Percentiles rank a stretch among this genome's conserved stretches.
phyloP scores from a whole-genome alignment of 108 stramenopile genomes.

The Pseudonitzschia multiseries region DNA sequence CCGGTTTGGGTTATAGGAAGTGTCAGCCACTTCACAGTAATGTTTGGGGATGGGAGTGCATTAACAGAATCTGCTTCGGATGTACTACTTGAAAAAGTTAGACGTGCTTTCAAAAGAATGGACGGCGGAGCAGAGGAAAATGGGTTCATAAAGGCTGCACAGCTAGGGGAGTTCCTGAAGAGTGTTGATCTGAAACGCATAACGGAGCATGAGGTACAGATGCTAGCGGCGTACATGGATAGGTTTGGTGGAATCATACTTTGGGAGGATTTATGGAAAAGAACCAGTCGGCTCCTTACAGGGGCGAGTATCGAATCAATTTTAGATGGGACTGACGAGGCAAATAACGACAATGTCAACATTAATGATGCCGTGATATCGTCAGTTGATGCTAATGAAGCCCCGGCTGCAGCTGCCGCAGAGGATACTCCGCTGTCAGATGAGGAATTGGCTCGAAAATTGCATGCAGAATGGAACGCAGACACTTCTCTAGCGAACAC shows the following conservation, averaged over 20 bases:
- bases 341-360: neutral
- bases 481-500: neutral
- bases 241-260: constrained; percentile 72
- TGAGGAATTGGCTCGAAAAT: constrained; percentile 56
- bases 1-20: constrained; percentile 88
- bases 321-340: constrained; percentile 29
- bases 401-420: constrained; percentile 18
- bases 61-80: constrained; percentile 69
- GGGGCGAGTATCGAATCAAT: constrained; percentile 62
- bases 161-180: constrained; percentile 50
- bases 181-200: constrained; percentile 55
- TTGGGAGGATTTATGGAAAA: constrained; percentile 83
- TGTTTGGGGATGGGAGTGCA: constrained; percentile 69
- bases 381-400: neutral
- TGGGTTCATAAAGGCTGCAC: constrained; percentile 61
- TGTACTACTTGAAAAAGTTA: constrained; percentile 67
- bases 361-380: neutral
- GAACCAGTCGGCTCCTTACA: constrained; percentile 50
- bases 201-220: constrained; percentile 42
- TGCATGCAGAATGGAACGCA: constrained; percentile 60
- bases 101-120: constrained; percentile 72
- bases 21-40: constrained; percentile 77
- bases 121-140: constrained; percentile 66
- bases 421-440: constrained; percentile 54
- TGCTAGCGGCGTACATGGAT: constrained; percentile 66